Conservation (phyloP, 768 basidiomycete genomes). For the Austroboletus festivus region DNA sequence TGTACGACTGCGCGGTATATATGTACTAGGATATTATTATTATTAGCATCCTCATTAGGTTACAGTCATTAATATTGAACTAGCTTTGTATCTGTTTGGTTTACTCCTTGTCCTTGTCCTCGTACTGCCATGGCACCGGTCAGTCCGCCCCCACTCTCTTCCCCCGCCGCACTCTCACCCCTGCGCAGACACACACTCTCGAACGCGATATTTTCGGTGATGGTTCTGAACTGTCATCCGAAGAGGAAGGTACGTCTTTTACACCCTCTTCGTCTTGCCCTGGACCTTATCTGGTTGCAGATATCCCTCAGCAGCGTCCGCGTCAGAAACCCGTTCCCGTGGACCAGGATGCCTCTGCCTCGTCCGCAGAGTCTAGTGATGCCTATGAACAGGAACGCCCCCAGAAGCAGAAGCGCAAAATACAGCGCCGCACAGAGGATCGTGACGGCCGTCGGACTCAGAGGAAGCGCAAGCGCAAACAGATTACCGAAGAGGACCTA, state of each 20-base stretch:
- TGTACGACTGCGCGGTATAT: neutral
- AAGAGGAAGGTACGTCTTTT: slow-evolving; percentile 49
- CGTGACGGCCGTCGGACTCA: slow-evolving; percentile 34
- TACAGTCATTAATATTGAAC: neutral
- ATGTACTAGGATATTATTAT: neutral
- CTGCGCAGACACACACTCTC: slow-evolving; percentile 33
- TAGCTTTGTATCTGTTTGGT: slow-evolving; percentile 15
- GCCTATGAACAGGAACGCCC: slow-evolving; percentile 47
- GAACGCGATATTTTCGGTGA: slow-evolving; percentile 80
- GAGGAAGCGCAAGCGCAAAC: slow-evolving; percentile 60
- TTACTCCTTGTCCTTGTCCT: neutral
- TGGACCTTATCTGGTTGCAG: slow-evolving; percentile 26
- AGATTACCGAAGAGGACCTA: slow-evolving; percentile 61
- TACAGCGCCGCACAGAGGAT: slow-evolving; percentile 43
- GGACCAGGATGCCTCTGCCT: slow-evolving; percentile 35
- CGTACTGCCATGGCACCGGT: slow-evolving; percentile 15
- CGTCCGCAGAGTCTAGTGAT: slow-evolving; percentile 45
- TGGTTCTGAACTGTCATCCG: slow-evolving; percentile 79
- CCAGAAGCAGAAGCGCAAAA: slow-evolving; percentile 22
- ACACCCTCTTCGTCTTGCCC: neutral
- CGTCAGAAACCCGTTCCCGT: slow-evolving; percentile 30
- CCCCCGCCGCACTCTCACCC: neutral
- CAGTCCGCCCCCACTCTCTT: neutral
- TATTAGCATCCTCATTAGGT: no score
- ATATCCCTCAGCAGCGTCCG: slow-evolving; percentile 42